Evolutionary conservation across 164 flowering plant species (phyloP).

Genomic region (Dillenia suffruticosa): DNA sequence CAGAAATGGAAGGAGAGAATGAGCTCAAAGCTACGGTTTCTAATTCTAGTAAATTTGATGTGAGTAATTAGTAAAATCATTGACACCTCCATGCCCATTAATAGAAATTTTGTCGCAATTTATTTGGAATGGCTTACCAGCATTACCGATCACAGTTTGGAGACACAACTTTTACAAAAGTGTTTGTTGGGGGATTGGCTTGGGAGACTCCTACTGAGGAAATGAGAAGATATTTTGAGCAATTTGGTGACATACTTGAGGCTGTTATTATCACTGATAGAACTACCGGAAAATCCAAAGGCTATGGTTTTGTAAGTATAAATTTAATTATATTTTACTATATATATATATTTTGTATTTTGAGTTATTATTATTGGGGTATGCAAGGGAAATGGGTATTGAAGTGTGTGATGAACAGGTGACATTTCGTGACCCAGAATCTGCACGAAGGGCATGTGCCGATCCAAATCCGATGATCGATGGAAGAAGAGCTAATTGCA

Average conservation of each 20-base stretch:
- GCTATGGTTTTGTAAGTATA: constrained; percentile 86
- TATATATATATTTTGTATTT: not conserved
- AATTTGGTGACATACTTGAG: constrained; percentile 92
- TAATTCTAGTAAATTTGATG: too few relatives aligned
- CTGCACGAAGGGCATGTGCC: constrained; percentile 74
- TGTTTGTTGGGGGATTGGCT: constrained; percentile 90
- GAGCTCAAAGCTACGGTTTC: too few relatives aligned
- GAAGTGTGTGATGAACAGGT: constrained; percentile 37
- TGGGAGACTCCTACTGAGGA: constrained; percentile 92
- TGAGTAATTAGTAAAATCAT: too few relatives aligned
- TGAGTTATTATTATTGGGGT: not conserved
- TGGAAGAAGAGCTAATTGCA: constrained; percentile 89
- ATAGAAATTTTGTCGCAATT: not conserved
- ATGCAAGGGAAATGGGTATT: not conserved
- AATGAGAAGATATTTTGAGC: constrained; percentile 73
- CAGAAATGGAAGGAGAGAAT: constrained; percentile 2
- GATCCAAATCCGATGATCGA: constrained; percentile 88
- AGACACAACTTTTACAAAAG: constrained; percentile 84
- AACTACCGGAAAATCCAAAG: constrained; percentile 80
- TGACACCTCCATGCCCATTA: too few relatives aligned
- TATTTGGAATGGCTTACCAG: constrained; percentile 44
- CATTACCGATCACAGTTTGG: constrained; percentile 83
- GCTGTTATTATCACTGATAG: constrained; percentile 87
- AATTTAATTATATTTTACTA: not conserved
- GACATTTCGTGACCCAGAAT: constrained; percentile 88